These are phyloP conservation scores for Pinus taeda DNA, from an alignment of 75 land plant species.

Conservation along the genomic window DNA sequence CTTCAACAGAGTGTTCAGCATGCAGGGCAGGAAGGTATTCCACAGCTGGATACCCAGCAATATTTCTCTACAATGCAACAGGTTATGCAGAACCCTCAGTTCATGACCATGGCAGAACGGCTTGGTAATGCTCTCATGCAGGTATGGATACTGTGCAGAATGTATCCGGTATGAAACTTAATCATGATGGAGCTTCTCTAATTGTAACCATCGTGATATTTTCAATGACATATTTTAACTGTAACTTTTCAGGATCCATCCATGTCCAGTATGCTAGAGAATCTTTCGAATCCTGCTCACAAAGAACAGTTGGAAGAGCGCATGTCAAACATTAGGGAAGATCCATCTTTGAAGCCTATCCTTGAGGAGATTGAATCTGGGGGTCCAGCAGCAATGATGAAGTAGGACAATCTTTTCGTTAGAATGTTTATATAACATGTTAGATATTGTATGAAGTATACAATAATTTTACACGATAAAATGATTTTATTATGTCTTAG, in stretches of 20 bases:
- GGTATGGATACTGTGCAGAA: constrained; percentile 28
- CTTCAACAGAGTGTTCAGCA: constrained; percentile 70
- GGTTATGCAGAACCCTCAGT: constrained; percentile 97
- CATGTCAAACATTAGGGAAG: constrained; percentile 52
- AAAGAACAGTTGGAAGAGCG: constrained; percentile 63
- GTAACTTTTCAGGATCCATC: constrained; percentile 70
- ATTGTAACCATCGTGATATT: background rate
- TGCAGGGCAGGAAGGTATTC: constrained; percentile 50
- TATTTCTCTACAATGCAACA: constrained; percentile 89
- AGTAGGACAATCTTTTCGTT: constrained; percentile 15
- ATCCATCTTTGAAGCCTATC: constrained; percentile 59
- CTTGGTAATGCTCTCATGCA: constrained; percentile 94
- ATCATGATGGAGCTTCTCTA: background rate
- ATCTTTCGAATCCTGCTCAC: constrained; percentile 43
- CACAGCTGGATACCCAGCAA: constrained; percentile 76
- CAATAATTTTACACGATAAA: too few species aligned
- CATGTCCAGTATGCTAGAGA: constrained; percentile 79
- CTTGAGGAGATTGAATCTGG: constrained; percentile 67
- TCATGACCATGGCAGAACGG: constrained; percentile 95
- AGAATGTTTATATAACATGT: background rate
- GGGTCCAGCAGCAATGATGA: constrained; percentile 75
- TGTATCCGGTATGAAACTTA: background rate
- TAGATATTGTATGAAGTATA: too few species aligned
- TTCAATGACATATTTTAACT: background rate
- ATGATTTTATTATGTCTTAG: too few species aligned